Evolutionary conservation across 2,329 filamentous ascomycete genomes (phyloP).

Genomic region (Stromatinia cepivora): DNA sequence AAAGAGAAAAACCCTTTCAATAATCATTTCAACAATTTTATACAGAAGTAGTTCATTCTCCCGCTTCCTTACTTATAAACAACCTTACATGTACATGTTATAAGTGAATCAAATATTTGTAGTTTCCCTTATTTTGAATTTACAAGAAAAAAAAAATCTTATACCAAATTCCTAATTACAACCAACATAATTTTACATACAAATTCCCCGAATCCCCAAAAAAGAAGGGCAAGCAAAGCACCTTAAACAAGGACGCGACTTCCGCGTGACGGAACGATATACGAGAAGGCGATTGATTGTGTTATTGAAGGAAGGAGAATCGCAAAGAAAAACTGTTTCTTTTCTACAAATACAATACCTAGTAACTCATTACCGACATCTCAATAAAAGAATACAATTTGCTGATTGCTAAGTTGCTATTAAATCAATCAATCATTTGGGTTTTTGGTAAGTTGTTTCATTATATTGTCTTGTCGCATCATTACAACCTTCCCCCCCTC

Average conservation of each 20-base stretch:
- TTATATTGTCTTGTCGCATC: slow-evolving; percentile 9
- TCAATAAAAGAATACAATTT: neutral
- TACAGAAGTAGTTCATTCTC: neutral
- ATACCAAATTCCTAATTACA: neutral
- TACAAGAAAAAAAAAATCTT: neutral
- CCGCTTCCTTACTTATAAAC: neutral
- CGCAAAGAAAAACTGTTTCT: slow-evolving; percentile 7
- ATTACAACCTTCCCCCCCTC: slow-evolving; percentile 2
- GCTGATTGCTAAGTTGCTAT: slow-evolving; percentile 6
- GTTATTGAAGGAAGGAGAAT: slow-evolving; percentile 12
- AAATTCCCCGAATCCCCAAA: neutral
- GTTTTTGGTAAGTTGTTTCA: slow-evolving; percentile 15
- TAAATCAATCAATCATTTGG: slow-evolving; percentile 1
- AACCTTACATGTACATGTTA: neutral
- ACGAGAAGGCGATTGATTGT: neutral
- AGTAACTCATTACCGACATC: neutral
- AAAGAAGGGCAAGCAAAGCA: neutral
- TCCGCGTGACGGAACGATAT: slow-evolving; percentile 19
- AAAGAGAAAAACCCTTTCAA: slow-evolving; percentile 9
- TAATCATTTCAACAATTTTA: neutral
- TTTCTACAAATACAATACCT: neutral
- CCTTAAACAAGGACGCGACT: slow-evolving; percentile 22
- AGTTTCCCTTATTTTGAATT: neutral
- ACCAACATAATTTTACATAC: neutral
- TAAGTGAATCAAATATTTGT: neutral